Base-by-base conservation (phyloP, 2,329 filamentous ascomycete genomes). In the Annulohypoxylon truncatum region DNA sequence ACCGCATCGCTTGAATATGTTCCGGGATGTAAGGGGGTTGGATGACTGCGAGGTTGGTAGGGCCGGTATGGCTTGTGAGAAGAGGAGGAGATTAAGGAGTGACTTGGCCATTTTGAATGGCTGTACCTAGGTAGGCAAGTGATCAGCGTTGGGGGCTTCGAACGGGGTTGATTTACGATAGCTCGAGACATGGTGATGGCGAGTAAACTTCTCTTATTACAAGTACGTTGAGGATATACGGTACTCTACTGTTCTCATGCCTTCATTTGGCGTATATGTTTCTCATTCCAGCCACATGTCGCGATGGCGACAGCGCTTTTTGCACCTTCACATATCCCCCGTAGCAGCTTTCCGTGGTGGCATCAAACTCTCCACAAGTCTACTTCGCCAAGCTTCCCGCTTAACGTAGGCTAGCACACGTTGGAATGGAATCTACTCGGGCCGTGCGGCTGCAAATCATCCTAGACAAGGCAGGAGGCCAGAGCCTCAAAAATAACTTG, bases 31-130 rank as follows among this genome's bases (percentile, higher is more conserved):
- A 9, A 13, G 40, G 3, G 29, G 13, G 3, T 10, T 12, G 7
- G 6, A 35, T 35, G 13, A 4, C 22, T 47, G 10, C 12, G 47
- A 20, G 29, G 42, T 22, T 9, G 53, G 40, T 1, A 57, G 18
- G 28, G 53, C 53, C 29, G 29, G 35, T 31, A 48, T 15, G 2
- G 29, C 20, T 10, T 38, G 31, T 13, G 53, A 57, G 42, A 57
- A 35, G n/a, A 57, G 13, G 15, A 57, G 7, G 42, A 57, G 15
- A 33, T 10, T 57, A 35, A 57, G 12, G 42, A 57, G 28, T 38
- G 53, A 26, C 8, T 12, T 31, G 8, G 28, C 29, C 53, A 57
- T 57, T 48, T 48, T 38, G 20, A 18, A 8, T 24, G 40, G 28
- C 15, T 20, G 26, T 31, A 26, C 18, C 12, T 24, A 28, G n/a